A percentile compares a stretch with the other conserved stretches of the same genome.
Conservation (phyloP, 441 rosid genomes). For the Gossypium schwendimanii region DNA sequence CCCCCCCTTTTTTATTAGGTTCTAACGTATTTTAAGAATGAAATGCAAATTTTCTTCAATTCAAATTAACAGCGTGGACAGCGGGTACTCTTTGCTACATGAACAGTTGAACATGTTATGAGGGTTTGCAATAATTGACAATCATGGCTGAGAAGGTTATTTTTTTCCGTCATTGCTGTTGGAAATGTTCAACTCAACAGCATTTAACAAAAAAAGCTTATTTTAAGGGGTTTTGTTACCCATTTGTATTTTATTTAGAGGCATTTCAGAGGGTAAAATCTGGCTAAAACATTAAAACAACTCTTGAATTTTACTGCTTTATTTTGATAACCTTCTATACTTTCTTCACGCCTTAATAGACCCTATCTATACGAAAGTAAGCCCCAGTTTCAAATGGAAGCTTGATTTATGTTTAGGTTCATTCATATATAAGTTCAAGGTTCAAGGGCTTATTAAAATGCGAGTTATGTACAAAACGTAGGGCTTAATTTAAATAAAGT, state of each 20-base stretch:
- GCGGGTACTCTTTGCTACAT: not conserved
- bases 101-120: not conserved
- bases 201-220: no score
- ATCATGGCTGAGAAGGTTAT: not conserved
- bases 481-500: no score
- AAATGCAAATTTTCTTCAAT: not conserved
- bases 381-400: no score
- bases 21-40: not conserved
- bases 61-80: not conserved
- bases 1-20: not conserved
- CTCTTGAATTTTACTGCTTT: no score
- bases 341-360: no score
- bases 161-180: not conserved
- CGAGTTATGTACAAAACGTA: no score
- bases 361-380: no score
- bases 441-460: no score
- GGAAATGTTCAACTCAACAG: not conserved
- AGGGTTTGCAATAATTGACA: not conserved
- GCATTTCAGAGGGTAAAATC: not conserved
- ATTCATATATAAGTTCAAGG: no score
- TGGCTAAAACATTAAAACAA: no score
- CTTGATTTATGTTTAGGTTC: no score
- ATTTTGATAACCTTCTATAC: no score
- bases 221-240: not conserved
- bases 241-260: not conserved